Percentiles rank a stretch among this genome's conserved stretches.
These are phyloP conservation scores for Stagonosporopsis tanaceti DNA, from an alignment of 2,329 filamentous ascomycete genomes.

Conservation along the genomic window DNA sequence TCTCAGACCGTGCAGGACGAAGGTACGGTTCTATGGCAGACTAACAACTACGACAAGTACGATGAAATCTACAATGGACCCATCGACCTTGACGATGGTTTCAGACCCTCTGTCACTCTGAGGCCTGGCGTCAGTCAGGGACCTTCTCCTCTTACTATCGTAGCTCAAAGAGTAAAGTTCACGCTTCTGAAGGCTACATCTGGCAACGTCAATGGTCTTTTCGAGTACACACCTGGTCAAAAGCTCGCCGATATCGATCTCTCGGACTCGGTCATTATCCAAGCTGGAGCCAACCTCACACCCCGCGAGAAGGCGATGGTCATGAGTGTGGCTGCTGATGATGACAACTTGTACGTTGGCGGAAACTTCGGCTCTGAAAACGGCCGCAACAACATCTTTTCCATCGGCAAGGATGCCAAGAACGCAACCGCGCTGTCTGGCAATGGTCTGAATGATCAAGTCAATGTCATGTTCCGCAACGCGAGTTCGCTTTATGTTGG, in stretches of 20 bases:
- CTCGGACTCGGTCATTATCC: slow-evolving; percentile 75
- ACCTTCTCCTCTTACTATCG: slow-evolving; percentile 69
- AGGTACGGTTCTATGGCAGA: slow-evolving; percentile 77
- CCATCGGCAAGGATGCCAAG: slow-evolving; percentile 65
- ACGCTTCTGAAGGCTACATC: slow-evolving; percentile 75
- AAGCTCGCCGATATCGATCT: slow-evolving; percentile 70
- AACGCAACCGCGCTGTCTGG: slow-evolving; percentile 69
- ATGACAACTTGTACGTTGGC: slow-evolving; percentile 72
- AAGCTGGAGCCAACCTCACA: slow-evolving; percentile 73
- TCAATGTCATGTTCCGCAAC: slow-evolving; percentile 75
- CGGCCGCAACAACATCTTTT: slow-evolving; percentile 76
- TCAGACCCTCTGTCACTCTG: slow-evolving; percentile 82
- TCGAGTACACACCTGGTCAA: slow-evolving; percentile 79
- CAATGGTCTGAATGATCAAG: slow-evolving; percentile 80
- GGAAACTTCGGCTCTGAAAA: slow-evolving; percentile 79
- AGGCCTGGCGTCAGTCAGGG: slow-evolving; percentile 71
- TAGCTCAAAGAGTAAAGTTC: slow-evolving; percentile 90
- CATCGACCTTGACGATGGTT: slow-evolving; percentile 78
- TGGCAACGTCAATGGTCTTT: slow-evolving; percentile 86
- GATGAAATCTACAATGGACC: slow-evolving; percentile 88
- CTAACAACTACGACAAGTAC: slow-evolving; percentile 96
- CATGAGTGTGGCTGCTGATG: slow-evolving; percentile 70
- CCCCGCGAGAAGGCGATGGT: slow-evolving; percentile 70
- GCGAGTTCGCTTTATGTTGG: slow-evolving; percentile 74
- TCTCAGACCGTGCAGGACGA: slow-evolving; percentile 58